Base-by-base conservation (phyloP, 345 rosid genomes). In the Conringia planisiliqua region DNA sequence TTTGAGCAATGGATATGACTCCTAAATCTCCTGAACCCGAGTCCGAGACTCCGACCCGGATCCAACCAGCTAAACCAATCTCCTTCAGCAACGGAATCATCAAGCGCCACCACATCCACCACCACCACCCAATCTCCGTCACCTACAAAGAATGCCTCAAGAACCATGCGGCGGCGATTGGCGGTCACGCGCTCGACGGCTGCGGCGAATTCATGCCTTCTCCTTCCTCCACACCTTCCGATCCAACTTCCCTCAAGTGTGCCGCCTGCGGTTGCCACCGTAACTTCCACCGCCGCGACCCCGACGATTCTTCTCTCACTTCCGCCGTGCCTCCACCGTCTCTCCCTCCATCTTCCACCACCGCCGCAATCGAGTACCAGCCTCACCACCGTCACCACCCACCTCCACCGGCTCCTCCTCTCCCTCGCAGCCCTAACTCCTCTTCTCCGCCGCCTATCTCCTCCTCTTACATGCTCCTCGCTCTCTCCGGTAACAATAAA, bases 241-340 rank as follows among this genome's bases (percentile, higher is more conserved):
- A 90, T 78, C 97, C 97, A 18, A 88, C 89, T 26, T 87, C 90
- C 43, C 71, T 90, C 62, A 90, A 84, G 73, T 90, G 97, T 54
- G 92, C 93, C 2, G 97, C 97, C 10, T 90, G 97, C 62, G 90
- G 92, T 51, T 90, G 97, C 77, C 97, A 90, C 82, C 94, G 92
- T 32, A 90, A 90, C 72, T 90, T 88, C 81, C 93, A 88, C 83
- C 92, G 89, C 77, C 90, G 90, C 0, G 90, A 85, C 20, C 86
- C 90, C 1, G 84, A 83, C 58, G 62, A 77, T 12, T 65, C 77
- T 3, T 76, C 70, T 26, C 16, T 36, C 69, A 3, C 24, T 24
- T 56, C 66, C 27, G 1, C 52, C 54, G 20, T 55, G 6, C 47
- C 4, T 0, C 77, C 77, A 6, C 48, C 57, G 65, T 32, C 47